Base-by-base conservation (phyloP, 139 green algal genomes). In the Gonium pectorale region DNA sequence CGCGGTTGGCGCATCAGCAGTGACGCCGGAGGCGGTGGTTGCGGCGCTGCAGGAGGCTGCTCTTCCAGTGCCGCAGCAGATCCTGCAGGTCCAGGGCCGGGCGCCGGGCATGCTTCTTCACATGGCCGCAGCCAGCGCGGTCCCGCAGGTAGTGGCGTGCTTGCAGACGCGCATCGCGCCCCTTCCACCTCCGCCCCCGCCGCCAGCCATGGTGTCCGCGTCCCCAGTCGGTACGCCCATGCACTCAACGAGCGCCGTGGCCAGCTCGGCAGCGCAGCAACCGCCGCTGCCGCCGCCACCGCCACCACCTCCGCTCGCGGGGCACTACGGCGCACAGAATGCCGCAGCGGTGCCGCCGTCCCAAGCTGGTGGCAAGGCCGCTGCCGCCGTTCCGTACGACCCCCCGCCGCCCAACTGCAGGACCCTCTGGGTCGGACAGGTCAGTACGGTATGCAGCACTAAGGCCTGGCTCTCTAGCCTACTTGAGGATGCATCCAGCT, bases 381-480 rank as follows among this genome's bases (percentile, higher is more conserved):
- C 54, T 63, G 54, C 21, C n/a, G n/a, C n/a, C n/a, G n/a, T n/a
- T n/a, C n/a, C 54, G 54, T 33, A 37, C 8, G 80, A 44, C 38
- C 19, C 54, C 11, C 46, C 49, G 31, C 67, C 54, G 51, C n/a
- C 41, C 19, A 68, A 80, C 41, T 64, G 46, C 35, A 79, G 84
- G 17, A 90, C 89, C 46, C 80, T 92, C 9, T 92, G 89, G 89
- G 67, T 92, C 31, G 89, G 89, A 0, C 89, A 92, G 87, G 83
- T 92, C 77, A 3, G 69, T 43, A 22, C 26, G 44, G 15, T 2
- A n/a, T n/a, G n/a, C n/a, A n/a, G n/a, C n/a, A n/a, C n/a, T n/a
- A n/a, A n/a, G n/a, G n/a, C n/a, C n/a, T n/a, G n/a, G n/a, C n/a
- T n/a, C n/a, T n/a, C n/a, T n/a, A n/a, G n/a, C n/a, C n/a, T n/a